Evolutionary conservation across 208 protist species (phyloP).

Genomic region (Leishmania guyanensis): DNA sequence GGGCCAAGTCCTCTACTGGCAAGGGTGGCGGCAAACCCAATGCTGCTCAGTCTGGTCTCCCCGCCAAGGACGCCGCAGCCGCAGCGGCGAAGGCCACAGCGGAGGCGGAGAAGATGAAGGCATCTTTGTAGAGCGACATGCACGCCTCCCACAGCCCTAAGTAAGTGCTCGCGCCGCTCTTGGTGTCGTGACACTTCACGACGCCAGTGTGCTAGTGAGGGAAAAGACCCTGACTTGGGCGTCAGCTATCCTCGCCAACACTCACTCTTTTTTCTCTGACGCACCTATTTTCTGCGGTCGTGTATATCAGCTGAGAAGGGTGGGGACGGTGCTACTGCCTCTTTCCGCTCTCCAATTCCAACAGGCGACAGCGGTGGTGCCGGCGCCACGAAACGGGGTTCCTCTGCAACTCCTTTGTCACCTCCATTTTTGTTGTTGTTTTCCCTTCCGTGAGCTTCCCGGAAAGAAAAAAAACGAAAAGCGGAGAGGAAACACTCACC

Average conservation of each 20-base stretch:
- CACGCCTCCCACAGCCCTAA: too few relatives aligned
- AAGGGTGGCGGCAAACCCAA: slow-evolving; percentile 92
- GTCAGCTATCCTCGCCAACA: neutral
- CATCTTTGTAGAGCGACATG: slow-evolving; percentile 21
- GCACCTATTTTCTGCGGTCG: neutral
- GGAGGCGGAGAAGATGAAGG: slow-evolving; percentile 77
- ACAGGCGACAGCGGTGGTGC: neutral
- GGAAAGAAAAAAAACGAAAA: neutral
- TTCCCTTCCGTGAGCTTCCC: neutral
- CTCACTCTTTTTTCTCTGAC: slow-evolving; percentile 9
- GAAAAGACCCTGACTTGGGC: neutral
- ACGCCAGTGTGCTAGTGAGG: neutral
- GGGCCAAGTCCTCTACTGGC: slow-evolving; percentile 82
- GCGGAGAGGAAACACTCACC: neutral
- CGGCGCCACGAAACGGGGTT: neutral
- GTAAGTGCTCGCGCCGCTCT: neutral
- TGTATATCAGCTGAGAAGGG: slow-evolving; percentile 1
- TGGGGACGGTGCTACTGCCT: neutral
- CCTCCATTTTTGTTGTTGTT: neutral
- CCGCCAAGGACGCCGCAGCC: slow-evolving; percentile 40
- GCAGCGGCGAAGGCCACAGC: slow-evolving; percentile 59
- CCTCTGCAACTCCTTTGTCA: neutral
- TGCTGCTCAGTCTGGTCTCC: slow-evolving; percentile 86
- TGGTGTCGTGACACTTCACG: neutral
- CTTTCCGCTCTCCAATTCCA: neutral